These are phyloP conservation scores for Nemania bipapillata DNA, from an alignment of 2,329 filamentous ascomycete species.

Conservation along the genomic window DNA sequence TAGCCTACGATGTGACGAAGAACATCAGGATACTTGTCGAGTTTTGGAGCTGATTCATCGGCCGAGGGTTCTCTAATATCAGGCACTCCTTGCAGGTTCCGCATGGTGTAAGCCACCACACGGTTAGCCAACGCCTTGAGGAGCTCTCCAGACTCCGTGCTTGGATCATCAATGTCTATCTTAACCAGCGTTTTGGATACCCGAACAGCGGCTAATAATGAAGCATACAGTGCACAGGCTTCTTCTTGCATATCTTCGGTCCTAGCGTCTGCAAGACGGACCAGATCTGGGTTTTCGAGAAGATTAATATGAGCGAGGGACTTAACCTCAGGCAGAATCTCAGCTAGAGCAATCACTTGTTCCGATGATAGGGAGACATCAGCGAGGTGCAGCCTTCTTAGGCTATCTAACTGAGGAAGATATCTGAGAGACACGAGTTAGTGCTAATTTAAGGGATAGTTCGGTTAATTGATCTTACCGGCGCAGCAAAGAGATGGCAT, in stretches of 20 bases:
- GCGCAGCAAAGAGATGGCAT: slow-evolving; percentile 77
- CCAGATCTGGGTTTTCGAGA: slow-evolving; percentile 80
- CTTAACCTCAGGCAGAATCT: slow-evolving; percentile 85
- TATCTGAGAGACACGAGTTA: slow-evolving; percentile 62
- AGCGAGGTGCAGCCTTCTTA: slow-evolving; percentile 87
- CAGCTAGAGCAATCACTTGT: slow-evolving; percentile 89
- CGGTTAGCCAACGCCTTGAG: slow-evolving; percentile 93
- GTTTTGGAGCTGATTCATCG: slow-evolving; percentile 50
- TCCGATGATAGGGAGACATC: slow-evolving; percentile 86
- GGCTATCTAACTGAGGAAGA: slow-evolving; percentile 77
- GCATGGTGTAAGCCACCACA: slow-evolving; percentile 91
- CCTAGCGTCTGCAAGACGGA: slow-evolving; percentile 76
- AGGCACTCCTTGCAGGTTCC: slow-evolving; percentile 85
- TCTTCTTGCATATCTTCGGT: slow-evolving; percentile 88
- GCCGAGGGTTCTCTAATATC: slow-evolving; percentile 53
- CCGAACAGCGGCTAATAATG: slow-evolving; percentile 85
- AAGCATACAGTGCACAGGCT: slow-evolving; percentile 92
- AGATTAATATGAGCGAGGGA: slow-evolving; percentile 87
- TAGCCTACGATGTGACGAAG: slow-evolving; percentile 87
- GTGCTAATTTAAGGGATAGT: slow-evolving; percentile 4
- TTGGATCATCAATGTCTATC: slow-evolving; percentile 90
- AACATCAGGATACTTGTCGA: slow-evolving; percentile 76
- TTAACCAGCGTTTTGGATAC: slow-evolving; percentile 86
- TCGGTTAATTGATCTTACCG: slow-evolving; percentile 62
- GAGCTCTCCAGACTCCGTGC: slow-evolving; percentile 82